A percentile compares a stretch with the other conserved stretches of the same genome.
Evolutionary conservation across 1,284 basidiomycete species (phyloP).

Genomic region (Papiliotrema terrestris): DNA sequence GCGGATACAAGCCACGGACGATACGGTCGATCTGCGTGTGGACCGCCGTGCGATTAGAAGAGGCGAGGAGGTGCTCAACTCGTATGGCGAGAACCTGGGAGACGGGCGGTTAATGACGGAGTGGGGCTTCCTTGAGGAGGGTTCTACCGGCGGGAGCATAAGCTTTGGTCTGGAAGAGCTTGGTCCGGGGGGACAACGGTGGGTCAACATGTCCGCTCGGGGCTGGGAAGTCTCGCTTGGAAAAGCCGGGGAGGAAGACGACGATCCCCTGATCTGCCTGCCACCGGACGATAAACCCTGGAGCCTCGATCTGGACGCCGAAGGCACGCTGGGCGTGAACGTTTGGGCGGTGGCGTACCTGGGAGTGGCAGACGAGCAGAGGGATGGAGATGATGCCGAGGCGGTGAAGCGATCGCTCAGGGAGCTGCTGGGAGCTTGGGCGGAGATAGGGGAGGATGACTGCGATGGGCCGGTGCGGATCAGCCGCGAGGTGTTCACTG

Average conservation of each 20-base stretch:
- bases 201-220: constrained; percentile 4
- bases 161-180: not conserved
- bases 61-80: constrained; percentile 72
- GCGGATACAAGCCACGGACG: constrained; percentile 12
- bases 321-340: constrained; percentile 12
- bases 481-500: not conserved
- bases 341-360: constrained; percentile 6
- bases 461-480: not conserved
- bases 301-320: constrained; percentile 12
- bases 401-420: not conserved
- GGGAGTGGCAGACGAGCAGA: not conserved
- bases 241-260: constrained; percentile 2
- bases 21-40: constrained; percentile 45
- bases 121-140: constrained; percentile 61
- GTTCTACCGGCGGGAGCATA: not conserved
- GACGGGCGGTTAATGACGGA: constrained; percentile 67
- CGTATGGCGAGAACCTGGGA: constrained; percentile 67
- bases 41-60: constrained; percentile 34
- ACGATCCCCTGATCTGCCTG: not conserved
- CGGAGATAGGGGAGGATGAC: not conserved
- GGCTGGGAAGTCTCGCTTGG: constrained; percentile 1
- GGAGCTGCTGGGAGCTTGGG: not conserved
- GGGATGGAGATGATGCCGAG: not conserved
- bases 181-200: not conserved
- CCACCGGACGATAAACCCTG: constrained; percentile 2